Evolutionary conservation across 768 basidiomycete species (phyloP).

Genomic region (Mycena albidolilacea): DNA sequence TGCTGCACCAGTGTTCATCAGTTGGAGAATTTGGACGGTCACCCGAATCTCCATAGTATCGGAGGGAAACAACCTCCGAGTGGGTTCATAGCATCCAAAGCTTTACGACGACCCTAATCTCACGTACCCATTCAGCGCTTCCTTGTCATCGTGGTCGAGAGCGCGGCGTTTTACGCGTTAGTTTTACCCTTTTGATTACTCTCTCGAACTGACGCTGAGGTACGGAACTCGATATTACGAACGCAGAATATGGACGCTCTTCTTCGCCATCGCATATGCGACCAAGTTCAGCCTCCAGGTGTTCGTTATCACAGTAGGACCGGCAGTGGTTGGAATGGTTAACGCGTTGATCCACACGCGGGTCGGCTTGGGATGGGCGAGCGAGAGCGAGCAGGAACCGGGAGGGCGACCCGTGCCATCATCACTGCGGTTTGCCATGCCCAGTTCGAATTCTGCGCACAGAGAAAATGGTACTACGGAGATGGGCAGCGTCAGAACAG

Average conservation of each 20-base stretch:
- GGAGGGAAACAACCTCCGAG: conserved; percentile 18
- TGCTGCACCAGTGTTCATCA: conserved; percentile 14
- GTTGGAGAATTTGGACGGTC: conserved; percentile 21
- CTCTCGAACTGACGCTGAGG: conserved; percentile 13
- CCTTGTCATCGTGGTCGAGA: conserved; percentile 21
- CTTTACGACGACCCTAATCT: conserved; percentile 16
- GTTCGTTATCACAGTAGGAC: conserved; percentile 20
- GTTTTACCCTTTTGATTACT: conserved; percentile 18
- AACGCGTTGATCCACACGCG: conserved; percentile 28
- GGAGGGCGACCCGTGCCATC: conserved; percentile 23
- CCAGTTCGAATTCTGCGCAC: conserved; percentile 24
- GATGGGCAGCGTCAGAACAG: conserved; percentile 21
- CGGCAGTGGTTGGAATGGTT: conserved; percentile 25
- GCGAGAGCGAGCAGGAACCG: conserved; percentile 16
- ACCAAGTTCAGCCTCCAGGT: conserved; percentile 20
- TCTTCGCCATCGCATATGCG: conserved; percentile 30
- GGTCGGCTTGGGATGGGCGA: conserved; percentile 28
- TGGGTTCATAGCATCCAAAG: conserved; percentile 18
- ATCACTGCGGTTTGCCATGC: conserved; percentile 21
- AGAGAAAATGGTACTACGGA: conserved; percentile 21
- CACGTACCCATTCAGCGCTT: conserved; percentile 21
- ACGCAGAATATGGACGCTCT: conserved; percentile 28
- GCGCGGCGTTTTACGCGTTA: conserved; percentile 10
- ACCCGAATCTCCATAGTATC: conserved; percentile 19
- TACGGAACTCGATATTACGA: conserved; percentile 26